Conservation (phyloP, 2,329 filamentous ascomycete species). For the Nigrograna mackinnonii region DNA sequence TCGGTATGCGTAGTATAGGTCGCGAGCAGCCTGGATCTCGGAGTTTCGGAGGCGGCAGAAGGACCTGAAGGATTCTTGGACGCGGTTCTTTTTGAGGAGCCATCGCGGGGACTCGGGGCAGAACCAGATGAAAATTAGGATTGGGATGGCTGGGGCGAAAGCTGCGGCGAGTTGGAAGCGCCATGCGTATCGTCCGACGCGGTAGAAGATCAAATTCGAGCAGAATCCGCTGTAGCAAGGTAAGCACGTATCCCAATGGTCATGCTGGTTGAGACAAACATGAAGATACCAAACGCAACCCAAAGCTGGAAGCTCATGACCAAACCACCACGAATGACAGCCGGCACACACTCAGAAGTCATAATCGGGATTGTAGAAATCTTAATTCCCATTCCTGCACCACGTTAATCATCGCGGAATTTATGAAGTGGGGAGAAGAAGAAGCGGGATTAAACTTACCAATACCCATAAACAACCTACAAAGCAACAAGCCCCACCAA, state of each 20-base stretch:
- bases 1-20: constrained; percentile 47
- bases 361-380: constrained; percentile 50
- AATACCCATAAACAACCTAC: constrained; percentile 32
- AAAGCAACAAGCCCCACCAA: constrained; percentile 45
- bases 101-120: constrained; percentile 50
- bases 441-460: constrained; percentile 9
- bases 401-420: constrained; percentile 9
- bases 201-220: not conserved
- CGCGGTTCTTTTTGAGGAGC: constrained; percentile 46
- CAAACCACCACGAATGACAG: constrained; percentile 52
- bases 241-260: constrained; percentile 44
- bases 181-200: constrained; percentile 27
- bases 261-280: constrained; percentile 12
- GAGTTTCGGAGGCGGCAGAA: constrained; percentile 43
- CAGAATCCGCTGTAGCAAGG: constrained; percentile 39
- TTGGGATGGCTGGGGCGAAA: constrained; percentile 53
- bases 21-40: constrained; percentile 45
- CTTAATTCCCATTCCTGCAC: constrained; percentile 49
- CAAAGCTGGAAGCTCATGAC: constrained; percentile 53
- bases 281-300: constrained; percentile 50
- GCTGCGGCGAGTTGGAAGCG: constrained; percentile 45
- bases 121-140: constrained; percentile 48
- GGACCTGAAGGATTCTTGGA: constrained; percentile 46
- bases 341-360: constrained; percentile 52
- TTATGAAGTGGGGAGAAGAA: not conserved